These are phyloP conservation scores for Leccinum subrobustum DNA, from an alignment of 1,284 basidiomycete species.

Conservation along the genomic window DNA sequence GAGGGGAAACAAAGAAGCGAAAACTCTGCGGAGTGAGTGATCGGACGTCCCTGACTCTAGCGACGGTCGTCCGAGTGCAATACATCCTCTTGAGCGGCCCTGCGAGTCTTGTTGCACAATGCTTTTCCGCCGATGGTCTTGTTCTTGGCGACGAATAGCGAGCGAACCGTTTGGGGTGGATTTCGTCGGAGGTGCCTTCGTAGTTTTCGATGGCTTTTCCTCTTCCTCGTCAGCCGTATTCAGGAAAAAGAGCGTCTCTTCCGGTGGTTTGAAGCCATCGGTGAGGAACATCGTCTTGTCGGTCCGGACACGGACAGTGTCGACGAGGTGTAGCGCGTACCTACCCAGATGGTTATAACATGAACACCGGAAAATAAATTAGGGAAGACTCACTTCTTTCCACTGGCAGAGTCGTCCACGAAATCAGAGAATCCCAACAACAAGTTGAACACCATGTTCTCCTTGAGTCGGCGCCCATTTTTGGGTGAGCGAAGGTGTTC, in stretches of 20 bases:
- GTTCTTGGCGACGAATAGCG: conserved; percentile 40
- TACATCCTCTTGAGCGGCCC: conserved; percentile 76
- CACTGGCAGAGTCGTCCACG: conserved; percentile 56
- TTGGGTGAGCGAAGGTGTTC: conserved; percentile 82
- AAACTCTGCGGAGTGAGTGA: no score
- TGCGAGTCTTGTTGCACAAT: conserved; percentile 80
- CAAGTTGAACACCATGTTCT: conserved; percentile 87
- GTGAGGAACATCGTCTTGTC: conserved; percentile 76
- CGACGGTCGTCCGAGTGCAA: conserved; percentile 58
- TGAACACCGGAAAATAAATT: conserved; percentile 1
- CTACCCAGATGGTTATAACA: conserved; percentile 38
- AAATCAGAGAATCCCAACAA: conserved; percentile 85
- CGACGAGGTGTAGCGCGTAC: conserved; percentile 86
- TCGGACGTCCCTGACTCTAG: conserved; percentile 51
- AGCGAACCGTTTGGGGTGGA: conserved; percentile 62
- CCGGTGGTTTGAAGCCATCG: conserved; percentile 78
- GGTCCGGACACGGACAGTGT: conserved; percentile 81
- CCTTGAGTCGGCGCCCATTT: conserved; percentile 68
- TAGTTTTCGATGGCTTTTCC: conserved; percentile 52
- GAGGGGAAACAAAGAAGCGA: conserved; percentile 59
- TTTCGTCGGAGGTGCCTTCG: conserved; percentile 55
- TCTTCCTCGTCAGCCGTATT: conserved; percentile 53
- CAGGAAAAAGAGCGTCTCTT: conserved; percentile 89
- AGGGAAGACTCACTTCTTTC: conserved; percentile 60
- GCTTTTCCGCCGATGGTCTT: conserved; percentile 82